Base-by-base conservation (phyloP, 805 yeast species). In the Zygoascus ofunaensis region DNA sequence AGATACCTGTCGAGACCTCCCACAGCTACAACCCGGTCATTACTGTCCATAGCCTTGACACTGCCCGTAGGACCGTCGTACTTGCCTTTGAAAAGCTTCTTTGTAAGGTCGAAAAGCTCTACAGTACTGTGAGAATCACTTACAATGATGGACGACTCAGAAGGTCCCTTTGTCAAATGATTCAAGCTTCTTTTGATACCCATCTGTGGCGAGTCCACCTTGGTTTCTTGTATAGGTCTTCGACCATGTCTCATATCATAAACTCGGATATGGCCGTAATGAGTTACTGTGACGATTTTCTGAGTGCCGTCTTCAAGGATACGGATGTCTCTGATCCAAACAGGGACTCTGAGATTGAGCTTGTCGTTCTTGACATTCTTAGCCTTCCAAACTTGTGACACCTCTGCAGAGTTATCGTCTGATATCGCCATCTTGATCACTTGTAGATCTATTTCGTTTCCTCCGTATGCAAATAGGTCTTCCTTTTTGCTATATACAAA, bases 1-100 rank as follows among this genome's bases (percentile, higher is more conserved):
- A 86, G 70, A 55, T 87, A 90, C 55, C 95, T 72, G 58, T 92
- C 98, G 19, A 89, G 71, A 0, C 96, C 94, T 37, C 94, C 97
- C 17, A 85, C 71, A 2, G 79, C 79, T 5, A 89, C 56, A 23
- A 81, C 57, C 46, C 10, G 45, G 45, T 40, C 44, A 5, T 39
- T 26, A n/a, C 57, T 35, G 34, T 53, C 45, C n/a, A 64, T 39
- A 2, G 73, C 64, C 46, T 69, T 71, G 37, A 82, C 78, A 1
- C 87, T 80, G 46, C 94, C 89, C 20, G 79, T 80, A 8, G 87
- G 77, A 19, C 92, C 95, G 33, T 79, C 76, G 58, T 69, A 85
- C 57, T 85, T 83, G 1, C 89, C 92, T 10, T 23, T 35, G 41
- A 36, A 35, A 34, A 41, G 24, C 14, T 21, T 22, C 34, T 35